Base-by-base conservation (phyloP, 2,329 filamentous ascomycete species). In the Botryotinia globosa region DNA sequence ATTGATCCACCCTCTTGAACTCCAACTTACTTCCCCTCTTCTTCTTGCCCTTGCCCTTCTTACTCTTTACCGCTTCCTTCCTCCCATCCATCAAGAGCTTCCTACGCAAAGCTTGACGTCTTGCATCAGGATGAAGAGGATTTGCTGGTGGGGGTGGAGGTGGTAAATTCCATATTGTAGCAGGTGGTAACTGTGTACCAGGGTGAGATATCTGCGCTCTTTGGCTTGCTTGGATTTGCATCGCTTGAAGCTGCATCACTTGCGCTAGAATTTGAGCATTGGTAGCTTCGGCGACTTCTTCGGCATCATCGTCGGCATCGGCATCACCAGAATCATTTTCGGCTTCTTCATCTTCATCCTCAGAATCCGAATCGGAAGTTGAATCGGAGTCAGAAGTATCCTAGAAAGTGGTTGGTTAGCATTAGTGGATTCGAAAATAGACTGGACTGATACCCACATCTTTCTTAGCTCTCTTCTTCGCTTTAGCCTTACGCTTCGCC, bases 1-100 rank as follows among this genome's bases (percentile, higher is more conserved):
- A 81, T 78, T 91, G 86, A 81, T 92, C 90, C 1, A 92, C 88
- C 54, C 90, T 85, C 81, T 91, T 91, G 81, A 86, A 92, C n/a
- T 88, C 89, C n/a, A 88, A 82, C 74, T 88, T 89, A 29, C 85
- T 87, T 10, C 82, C 87, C 67, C 82, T 78, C 75, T 82, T 80
- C 66, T 78, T 80, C 73, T 79, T 80, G n/a, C 71, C 73, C 70
- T 79, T 83, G 69, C 83, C 84, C 75, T 83, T 84, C 76, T 83
- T 84, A 29, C 74, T 72, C 75, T 82, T 84, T 64, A 79, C 74
- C 74, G 25, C 64, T 29, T 78, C 72, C 69, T 79, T 69, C 69
- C 76, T 66, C 62, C 77, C 69, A 76, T 80, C 78, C 39, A 78
- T 73, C 29, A 79, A 66, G 70, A 73, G 67, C 58, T 74, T 78